phyloP scores from a whole-genome alignment of 441 rosid species.

The Eugenia klotzschiana region DNA sequence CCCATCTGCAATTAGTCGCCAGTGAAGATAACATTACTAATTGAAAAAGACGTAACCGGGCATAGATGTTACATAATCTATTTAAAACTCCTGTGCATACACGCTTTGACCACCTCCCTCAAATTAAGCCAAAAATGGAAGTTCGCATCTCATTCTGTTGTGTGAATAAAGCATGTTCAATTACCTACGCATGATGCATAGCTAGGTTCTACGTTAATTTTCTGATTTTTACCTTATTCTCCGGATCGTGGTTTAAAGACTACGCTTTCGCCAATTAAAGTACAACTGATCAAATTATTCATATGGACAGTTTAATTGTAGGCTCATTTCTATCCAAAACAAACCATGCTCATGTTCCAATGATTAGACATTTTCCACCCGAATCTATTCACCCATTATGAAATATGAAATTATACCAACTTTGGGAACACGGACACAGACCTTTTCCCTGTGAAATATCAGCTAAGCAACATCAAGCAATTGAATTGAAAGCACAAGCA shows the following conservation, averaged over 20 bases:
- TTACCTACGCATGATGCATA: neutral
- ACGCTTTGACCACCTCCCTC: neutral
- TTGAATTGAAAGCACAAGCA: neutral
- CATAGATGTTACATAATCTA: no score
- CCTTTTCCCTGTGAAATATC: neutral
- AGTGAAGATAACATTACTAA: neutral
- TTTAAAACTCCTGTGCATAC: no score
- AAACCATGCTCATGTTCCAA: neutral
- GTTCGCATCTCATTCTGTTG: neutral
- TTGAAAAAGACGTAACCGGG: neutral
- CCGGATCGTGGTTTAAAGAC: neutral
- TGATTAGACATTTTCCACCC: neutral
- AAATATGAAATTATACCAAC: neutral
- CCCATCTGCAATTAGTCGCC: neutral
- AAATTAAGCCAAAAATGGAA: neutral
- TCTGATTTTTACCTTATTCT: neutral
- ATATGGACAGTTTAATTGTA: neutral
- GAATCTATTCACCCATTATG: neutral
- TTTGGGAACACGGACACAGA: neutral
- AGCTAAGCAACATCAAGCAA: neutral
- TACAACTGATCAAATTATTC: neutral
- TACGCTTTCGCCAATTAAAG: neutral
- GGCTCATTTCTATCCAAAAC: neutral
- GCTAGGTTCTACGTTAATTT: neutral
- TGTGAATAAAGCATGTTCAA: neutral